Base-by-base conservation (phyloP, 108 stramenopile species). In the Aurantiochytrium sp. region DNA sequence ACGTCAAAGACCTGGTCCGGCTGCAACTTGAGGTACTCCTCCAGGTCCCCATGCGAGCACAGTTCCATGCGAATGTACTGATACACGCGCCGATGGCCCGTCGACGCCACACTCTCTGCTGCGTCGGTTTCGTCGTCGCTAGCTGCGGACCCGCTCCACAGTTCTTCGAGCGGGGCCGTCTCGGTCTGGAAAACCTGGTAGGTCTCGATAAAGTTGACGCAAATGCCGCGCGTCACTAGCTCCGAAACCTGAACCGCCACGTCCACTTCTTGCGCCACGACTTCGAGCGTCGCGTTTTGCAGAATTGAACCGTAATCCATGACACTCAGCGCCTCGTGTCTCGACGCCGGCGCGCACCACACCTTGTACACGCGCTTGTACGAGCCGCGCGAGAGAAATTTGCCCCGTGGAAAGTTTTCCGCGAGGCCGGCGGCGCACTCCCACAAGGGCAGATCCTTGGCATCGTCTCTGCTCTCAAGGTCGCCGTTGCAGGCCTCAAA, bases 1-100 rank as follows among this genome's bases (percentile, higher is more conserved):
- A n/a, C 69, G 4, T 4, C 37, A 6, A 87, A 55, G 5, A 52
- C 52, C 21, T 54, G 24, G 27, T 32, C 34, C 17, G 30, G 94
- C 86, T 92, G 92, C 17, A 89, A 87, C 87, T 95, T 93, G 3
- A 98, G 69, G 87, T 91, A 95, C 37, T 96, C 95, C 91, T 99
- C 99, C 17, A 96, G 89, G 90, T 99, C 99, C 4, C 97, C 97
- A 37, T 94, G 90, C 37, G 88, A 85, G 89, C 99, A 99, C 4
- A 98, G 93, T 85, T 98, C 99, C 98, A 99, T 98, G n/a, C 96
- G 94, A 87, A 97, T 96, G 90, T 96, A 97, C 92, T 98, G 98
- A 55, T 91, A 97, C 30, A 55, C 30, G 22, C 21, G 8, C 30
- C 4, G 2, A 48, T 8, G 21, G n/a, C 1, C 36, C 50, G 17